Evolutionary conservation across 2,329 filamentous ascomycete species (phyloP), one percentile per base, ranked within the genome.

Genomic region (Cordyceps cicadae): DNA sequence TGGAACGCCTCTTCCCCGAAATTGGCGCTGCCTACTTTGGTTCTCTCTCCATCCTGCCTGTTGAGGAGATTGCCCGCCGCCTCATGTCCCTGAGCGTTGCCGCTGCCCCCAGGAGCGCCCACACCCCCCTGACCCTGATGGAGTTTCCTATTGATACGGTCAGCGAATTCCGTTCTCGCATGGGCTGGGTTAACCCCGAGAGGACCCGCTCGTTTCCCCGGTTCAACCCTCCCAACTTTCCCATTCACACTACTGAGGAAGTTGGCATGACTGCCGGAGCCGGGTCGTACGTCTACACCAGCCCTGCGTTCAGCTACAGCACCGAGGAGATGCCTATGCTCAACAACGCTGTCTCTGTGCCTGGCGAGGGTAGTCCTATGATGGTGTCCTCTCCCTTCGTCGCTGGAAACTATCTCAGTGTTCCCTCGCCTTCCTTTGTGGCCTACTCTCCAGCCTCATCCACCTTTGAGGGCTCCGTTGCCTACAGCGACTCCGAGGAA

Each of bases 1-100:
- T 97, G 75, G 92, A 97, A 75, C 90, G 91, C 17, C 82, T 97
- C 63, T 97, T 96, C 72, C 92, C 92, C 3, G 91, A 95, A 71
- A 88, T 97, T 66, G 92, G 92, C 52, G 88, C 91, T 21, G 88
- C 91, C 54, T 96, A 97, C 73, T 92, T 93, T 67, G 89, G 89
- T 53, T 88, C 87, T 66, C 80, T 96, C 66, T 87, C 90, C 17
- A 82, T 96, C 51, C 80, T 82, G 1, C 91, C 92, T 0, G 86
- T 97, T 37, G 91, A 96, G 72, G 88, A 94, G 70, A 96, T 97
- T 68, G 86, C 91, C 51, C 83, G 85, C 53, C 85, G 89, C 41
- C 82, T 96, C 32, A 80, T 87, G 65, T 83, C 86, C 24, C 83
- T 90, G 76, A 90, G 83, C 66, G 76, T 85, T 24, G 81, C 82